These are phyloP conservation scores for Pyrenophora teres DNA, from an alignment of 2,329 filamentous ascomycete genomes.

Conservation along the genomic window DNA sequence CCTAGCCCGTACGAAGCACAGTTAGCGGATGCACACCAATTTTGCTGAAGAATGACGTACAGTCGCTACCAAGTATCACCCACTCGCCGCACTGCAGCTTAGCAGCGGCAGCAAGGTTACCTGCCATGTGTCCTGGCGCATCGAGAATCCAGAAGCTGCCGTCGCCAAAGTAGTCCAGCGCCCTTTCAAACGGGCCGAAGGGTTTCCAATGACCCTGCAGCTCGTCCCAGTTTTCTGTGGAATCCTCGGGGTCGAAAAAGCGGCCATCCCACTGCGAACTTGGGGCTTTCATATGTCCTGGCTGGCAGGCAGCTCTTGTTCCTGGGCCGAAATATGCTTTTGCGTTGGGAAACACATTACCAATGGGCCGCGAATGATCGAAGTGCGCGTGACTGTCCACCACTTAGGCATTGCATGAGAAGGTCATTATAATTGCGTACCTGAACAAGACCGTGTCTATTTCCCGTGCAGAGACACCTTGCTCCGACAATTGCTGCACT, in stretches of 20 bases:
- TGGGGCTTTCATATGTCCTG: slow-evolving; percentile 36
- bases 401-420: neutral
- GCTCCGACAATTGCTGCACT: slow-evolving; percentile 31
- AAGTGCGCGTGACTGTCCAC: slow-evolving; percentile 40
- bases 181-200: slow-evolving; percentile 45
- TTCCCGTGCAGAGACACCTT: slow-evolving; percentile 25
- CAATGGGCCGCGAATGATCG: slow-evolving; percentile 41
- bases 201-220: slow-evolving; percentile 35
- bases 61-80: slow-evolving; percentile 42
- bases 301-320: slow-evolving; percentile 33
- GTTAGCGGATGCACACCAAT: neutral
- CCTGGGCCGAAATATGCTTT: slow-evolving; percentile 40
- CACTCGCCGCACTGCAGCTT: slow-evolving; percentile 32
- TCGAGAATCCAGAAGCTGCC: slow-evolving; percentile 48
- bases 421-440: slow-evolving; percentile 10
- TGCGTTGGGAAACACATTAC: slow-evolving; percentile 35
- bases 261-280: slow-evolving; percentile 41
- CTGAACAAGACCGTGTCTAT: slow-evolving; percentile 40
- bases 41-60: slow-evolving; percentile 4
- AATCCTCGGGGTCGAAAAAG: slow-evolving; percentile 38
- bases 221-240: slow-evolving; percentile 37
- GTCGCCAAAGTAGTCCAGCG: slow-evolving; percentile 48
- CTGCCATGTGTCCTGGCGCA: slow-evolving; percentile 46
- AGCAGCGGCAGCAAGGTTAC: slow-evolving; percentile 47
- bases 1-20: neutral